Conservation (phyloP, 163 green algal genomes). For the Coccomyxa subellipsoidea region DNA sequence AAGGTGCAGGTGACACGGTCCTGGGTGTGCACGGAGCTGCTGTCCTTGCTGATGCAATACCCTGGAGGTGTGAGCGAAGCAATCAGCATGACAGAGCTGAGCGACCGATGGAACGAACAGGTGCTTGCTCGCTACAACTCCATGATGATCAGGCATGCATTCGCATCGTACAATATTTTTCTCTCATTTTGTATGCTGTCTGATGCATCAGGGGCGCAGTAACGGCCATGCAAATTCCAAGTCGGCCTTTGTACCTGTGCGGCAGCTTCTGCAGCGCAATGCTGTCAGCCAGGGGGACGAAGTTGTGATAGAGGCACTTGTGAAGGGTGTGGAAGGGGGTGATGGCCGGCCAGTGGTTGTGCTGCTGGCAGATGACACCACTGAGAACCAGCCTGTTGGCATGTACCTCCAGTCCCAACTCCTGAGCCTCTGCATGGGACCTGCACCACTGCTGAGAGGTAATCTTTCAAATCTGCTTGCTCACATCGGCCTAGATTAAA, state of each 20-base stretch:
- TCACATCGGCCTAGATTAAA: no score
- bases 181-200: not conserved
- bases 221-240: not conserved
- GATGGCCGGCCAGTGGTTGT: not conserved
- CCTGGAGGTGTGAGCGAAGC: not conserved
- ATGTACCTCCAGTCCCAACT: not conserved
- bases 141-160: no score
- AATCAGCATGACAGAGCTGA: not conserved
- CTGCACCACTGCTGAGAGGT: not conserved
- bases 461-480: no score
- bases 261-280: not conserved
- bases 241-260: not conserved
- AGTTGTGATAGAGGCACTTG: not conserved
- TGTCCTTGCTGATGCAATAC: not conserved
- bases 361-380: not conserved
- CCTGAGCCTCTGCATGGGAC: not conserved
- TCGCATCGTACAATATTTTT: not conserved
- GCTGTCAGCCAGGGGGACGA: not conserved
- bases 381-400: not conserved
- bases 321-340: not conserved
- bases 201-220: not conserved
- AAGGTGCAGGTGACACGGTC: not conserved
- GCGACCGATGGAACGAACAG: not conserved
- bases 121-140: no score
- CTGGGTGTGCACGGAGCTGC: not conserved